Evolutionary conservation across 2,329 filamentous ascomycete species (phyloP).

Genomic region (Claviceps sp.): DNA sequence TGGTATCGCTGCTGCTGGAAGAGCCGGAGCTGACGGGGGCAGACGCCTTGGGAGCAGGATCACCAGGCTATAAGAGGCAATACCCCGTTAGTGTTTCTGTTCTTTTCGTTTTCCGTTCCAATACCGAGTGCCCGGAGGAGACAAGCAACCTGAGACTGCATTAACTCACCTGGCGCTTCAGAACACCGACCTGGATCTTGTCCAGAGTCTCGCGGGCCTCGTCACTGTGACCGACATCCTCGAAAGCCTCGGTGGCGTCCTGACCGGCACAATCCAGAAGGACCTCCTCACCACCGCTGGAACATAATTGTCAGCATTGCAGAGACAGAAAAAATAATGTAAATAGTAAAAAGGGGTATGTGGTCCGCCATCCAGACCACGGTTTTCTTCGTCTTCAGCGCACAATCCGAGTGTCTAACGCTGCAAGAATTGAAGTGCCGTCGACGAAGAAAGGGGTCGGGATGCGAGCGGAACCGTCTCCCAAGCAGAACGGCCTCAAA

Average conservation of each 20-base stretch:
- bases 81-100: not conserved
- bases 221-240: constrained; percentile 98
- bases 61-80: constrained; percentile 45
- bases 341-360: not conserved
- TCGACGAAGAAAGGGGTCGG: not conserved
- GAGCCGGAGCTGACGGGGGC: constrained; percentile 34
- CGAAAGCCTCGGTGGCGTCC: constrained; percentile 94
- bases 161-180: constrained; percentile 66
- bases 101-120: not conserved
- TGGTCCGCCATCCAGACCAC: no score
- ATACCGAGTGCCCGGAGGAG: not conserved
- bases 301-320: constrained; percentile 3
- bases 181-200: constrained; percentile 55
- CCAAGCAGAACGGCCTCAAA: constrained; percentile 11
- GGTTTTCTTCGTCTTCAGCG: not conserved
- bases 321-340: not conserved
- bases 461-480: not conserved
- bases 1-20: constrained; percentile 31
- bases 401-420: not conserved
- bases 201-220: constrained; percentile 92
- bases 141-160: not conserved
- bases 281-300: constrained; percentile 94
- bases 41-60: constrained; percentile 57
- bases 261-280: constrained; percentile 90
- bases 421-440: not conserved